Conservation (phyloP, 106 monocot genomes). For the Chionographis japonica region DNA sequence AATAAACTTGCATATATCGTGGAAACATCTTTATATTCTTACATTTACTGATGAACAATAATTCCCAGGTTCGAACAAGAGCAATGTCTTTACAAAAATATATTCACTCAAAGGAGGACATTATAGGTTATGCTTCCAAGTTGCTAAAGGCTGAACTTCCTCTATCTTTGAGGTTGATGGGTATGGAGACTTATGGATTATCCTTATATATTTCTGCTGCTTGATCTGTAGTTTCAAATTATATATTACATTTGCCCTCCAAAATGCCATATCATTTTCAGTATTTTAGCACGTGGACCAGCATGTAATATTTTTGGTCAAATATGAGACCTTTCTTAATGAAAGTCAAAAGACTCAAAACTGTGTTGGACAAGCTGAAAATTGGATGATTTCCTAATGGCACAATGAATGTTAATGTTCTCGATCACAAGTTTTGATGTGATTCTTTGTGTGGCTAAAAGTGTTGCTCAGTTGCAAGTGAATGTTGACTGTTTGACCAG, state of each 20-base stretch:
- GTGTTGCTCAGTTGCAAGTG: no score
- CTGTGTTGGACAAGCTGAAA: no score
- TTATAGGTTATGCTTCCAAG: conserved; percentile 61
- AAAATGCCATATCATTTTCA: no score
- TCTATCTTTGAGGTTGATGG: conserved; percentile 83
- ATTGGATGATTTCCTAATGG: no score
- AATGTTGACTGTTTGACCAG: no score
- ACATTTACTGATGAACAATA: conserved; percentile 2
- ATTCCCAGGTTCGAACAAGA: conserved; percentile 77
- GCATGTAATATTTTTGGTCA: neutral
- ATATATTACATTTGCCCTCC: no score
- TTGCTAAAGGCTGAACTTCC: conserved; percentile 93
- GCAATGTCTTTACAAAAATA: conserved; percentile 66
- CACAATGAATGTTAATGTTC: no score
- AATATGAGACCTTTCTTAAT: neutral
- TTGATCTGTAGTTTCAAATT: neutral
- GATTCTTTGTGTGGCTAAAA: no score
- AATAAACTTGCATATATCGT: no score
- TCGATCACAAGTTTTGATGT: no score
- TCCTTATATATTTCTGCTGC: neutral
- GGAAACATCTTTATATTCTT: neutral
- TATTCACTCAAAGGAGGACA: conserved; percentile 83
- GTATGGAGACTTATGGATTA: conserved; percentile 35
- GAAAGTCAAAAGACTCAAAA: no score
- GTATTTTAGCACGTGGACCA: no score